Base-by-base conservation (phyloP, 106 monocot species). In the Alisma plantagoaquatica region DNA sequence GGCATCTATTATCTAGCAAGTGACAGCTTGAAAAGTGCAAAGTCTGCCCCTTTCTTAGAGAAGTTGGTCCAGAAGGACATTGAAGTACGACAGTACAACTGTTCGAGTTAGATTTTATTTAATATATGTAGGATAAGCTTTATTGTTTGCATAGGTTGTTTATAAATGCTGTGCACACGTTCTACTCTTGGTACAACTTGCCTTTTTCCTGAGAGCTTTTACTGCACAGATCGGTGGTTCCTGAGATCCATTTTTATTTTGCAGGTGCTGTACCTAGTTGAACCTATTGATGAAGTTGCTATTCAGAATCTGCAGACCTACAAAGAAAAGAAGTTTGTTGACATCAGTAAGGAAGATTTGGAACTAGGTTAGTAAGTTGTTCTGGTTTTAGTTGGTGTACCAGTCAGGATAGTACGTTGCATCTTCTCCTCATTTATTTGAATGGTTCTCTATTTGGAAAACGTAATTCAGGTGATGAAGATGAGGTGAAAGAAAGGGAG, bases 271-370 rank as follows among this genome's bases (percentile, higher is more conserved):
- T 96, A 89, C 64, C 65, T 96, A 19, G 81, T 96, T 21, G 96
- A 96, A 73, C 96, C 96, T 4, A 96, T 96, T 52, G 96, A 96
- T 64, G 96, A 96, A 65, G 84, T 96, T 70, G 96, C 89, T 10
- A 96, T 96, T 31, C 96, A 96, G 73, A 88, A 88, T 53, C 48
- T 89, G 14, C 89, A 89, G 49, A 96, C 84, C 1, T 96, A 84
- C 49, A 89, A 89, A 46, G 96, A 96, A 57, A 96, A 89, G 73
- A 96, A 96, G 49, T 96, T 96, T 81, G 89, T 96, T 33, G 96
- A 96, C 63, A 96, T 96, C 51, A 96, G 96, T 65, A 96, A 96
- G 68, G 96, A 96, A 65, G 96, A 96, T 56, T 66, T 96, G 25
- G 96, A 89, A 63, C 63, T 96, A 46, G 89, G 96, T 96, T 26